These are phyloP conservation scores for Monascus purpureus DNA, from an alignment of 495 filamentous ascomycete genomes.

Conservation along the genomic window DNA sequence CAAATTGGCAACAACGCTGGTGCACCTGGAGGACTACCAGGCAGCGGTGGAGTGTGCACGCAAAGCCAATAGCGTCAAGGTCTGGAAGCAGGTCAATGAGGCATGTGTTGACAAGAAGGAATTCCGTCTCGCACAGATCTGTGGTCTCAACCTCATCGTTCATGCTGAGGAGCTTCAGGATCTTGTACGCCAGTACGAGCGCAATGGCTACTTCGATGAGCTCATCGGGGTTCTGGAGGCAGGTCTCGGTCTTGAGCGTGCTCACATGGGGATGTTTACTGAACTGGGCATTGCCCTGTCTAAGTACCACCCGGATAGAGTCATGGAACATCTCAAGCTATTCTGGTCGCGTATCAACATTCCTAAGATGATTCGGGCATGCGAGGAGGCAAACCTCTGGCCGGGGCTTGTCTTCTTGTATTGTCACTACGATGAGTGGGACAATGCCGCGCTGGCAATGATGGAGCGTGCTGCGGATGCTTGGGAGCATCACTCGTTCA, in stretches of 20 bases:
- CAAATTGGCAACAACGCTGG: constrained; percentile 91
- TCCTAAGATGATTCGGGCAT: constrained; percentile 91
- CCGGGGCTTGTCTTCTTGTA: constrained; percentile 98
- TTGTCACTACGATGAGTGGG: constrained; percentile 97
- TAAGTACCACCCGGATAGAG: constrained; percentile 89
- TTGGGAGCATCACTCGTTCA: constrained; percentile 99
- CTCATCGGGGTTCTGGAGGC: constrained; percentile 90
- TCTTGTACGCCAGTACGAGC: constrained; percentile 92
- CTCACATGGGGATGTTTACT: constrained; percentile 94
- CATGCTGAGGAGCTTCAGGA: constrained; percentile 93
- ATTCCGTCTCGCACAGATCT: constrained; percentile 98
- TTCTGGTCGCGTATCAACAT: constrained; percentile 99
- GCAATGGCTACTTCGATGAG: constrained; percentile 96
- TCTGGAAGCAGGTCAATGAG: constrained; percentile 98
- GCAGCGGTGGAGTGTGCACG: constrained; percentile 96
- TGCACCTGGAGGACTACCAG: constrained; percentile 94
- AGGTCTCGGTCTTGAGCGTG: constrained; percentile 85
- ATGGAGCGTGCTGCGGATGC: constrained; percentile 98
- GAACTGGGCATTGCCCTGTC: constrained; percentile 87
- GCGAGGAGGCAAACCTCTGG: constrained; percentile 94
- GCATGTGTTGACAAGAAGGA: constrained; percentile 98
- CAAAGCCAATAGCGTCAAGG: constrained; percentile 98
- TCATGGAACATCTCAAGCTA: constrained; percentile 97
- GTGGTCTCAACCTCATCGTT: constrained; percentile 95
- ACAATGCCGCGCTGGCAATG: constrained; percentile 96